phyloP scores from a whole-genome alignment of 2,329 filamentous ascomycete genomes.

The Alternaria incomplexa region DNA sequence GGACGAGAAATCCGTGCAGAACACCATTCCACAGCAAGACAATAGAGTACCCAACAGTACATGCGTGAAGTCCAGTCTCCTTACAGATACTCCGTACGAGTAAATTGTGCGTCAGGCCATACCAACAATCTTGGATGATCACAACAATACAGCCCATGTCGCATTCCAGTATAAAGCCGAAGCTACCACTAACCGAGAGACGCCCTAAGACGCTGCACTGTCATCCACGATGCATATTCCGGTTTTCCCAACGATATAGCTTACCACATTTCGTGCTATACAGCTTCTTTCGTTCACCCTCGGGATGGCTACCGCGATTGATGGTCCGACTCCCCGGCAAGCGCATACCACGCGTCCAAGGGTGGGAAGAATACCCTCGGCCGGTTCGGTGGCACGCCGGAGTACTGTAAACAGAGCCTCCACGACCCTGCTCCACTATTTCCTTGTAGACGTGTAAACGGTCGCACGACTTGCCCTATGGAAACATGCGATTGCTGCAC shows the following conservation, averaged over 20 bases:
- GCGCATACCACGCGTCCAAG: background rate
- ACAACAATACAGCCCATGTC: slow-evolving; percentile 8
- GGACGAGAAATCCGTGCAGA: background rate
- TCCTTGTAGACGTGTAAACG: background rate
- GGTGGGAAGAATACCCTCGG: background rate
- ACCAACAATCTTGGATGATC: background rate
- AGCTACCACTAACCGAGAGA: slow-evolving; percentile 6
- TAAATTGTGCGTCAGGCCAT: background rate
- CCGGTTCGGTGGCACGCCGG: background rate
- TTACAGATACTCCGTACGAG: background rate
- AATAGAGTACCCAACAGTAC: background rate
- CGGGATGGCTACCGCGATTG: background rate
- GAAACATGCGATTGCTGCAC: background rate
- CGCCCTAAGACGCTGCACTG: slow-evolving; percentile 4
- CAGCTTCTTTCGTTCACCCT: background rate
- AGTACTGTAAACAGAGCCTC: background rate
- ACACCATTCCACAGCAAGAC: background rate
- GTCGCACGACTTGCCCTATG: slow-evolving; percentile 1
- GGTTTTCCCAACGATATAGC: slow-evolving; percentile 5
- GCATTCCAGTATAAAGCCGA: slow-evolving; percentile 12
- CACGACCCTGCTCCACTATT: background rate
- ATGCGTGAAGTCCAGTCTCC: background rate
- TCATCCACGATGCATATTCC: slow-evolving; percentile 11
- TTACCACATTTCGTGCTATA: background rate
- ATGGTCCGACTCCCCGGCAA: background rate